Conservation (phyloP, 495 filamentous ascomycete species). For the Cladorrhinum samala region DNA sequence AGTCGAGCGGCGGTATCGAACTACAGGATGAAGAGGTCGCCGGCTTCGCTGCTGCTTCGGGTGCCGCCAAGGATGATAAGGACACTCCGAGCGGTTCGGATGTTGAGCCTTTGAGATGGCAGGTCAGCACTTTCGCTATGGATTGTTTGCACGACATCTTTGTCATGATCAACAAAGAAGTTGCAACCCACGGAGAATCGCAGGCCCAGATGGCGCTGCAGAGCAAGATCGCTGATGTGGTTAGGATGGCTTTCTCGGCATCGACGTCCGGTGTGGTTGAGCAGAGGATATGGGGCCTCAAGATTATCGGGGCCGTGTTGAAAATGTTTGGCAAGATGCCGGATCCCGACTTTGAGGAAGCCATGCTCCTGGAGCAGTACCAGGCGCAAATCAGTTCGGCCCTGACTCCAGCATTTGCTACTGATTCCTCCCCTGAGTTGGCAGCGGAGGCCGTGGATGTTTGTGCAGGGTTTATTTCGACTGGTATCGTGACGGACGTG, state of each 20-base stretch:
- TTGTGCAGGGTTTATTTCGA: slow-evolving; percentile 94
- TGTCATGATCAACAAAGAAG: slow-evolving; percentile 64
- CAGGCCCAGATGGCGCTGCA: slow-evolving; percentile 70
- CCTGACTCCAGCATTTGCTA: slow-evolving; percentile 90
- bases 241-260: slow-evolving; percentile 94
- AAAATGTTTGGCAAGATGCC: slow-evolving; percentile 95
- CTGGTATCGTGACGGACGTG: slow-evolving; percentile 93
- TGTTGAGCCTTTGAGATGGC: slow-evolving; percentile 90
- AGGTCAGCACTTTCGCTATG: slow-evolving; percentile 92
- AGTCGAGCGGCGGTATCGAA: slow-evolving; percentile 55
- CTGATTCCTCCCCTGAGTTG: slow-evolving; percentile 90
- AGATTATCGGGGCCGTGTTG: slow-evolving; percentile 87
- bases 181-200: slow-evolving; percentile 62
- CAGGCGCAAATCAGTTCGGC: slow-evolving; percentile 97
- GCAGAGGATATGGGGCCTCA: slow-evolving; percentile 79
- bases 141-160: slow-evolving; percentile 83
- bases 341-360: slow-evolving; percentile 94
- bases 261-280: slow-evolving; percentile 91
- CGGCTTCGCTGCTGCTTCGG: slow-evolving; percentile 74
- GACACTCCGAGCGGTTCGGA: slow-evolving; percentile 54
- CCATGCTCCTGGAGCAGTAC: slow-evolving; percentile 91
- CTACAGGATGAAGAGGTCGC: slow-evolving; percentile 94
- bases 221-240: slow-evolving; percentile 82
- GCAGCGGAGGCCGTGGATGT: slow-evolving; percentile 95
- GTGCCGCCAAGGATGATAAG: slow-evolving; percentile 57